These are phyloP conservation scores for Globisporangium radiosum DNA, from an alignment of 352 stramenopile genomes.

Conservation along the genomic window DNA sequence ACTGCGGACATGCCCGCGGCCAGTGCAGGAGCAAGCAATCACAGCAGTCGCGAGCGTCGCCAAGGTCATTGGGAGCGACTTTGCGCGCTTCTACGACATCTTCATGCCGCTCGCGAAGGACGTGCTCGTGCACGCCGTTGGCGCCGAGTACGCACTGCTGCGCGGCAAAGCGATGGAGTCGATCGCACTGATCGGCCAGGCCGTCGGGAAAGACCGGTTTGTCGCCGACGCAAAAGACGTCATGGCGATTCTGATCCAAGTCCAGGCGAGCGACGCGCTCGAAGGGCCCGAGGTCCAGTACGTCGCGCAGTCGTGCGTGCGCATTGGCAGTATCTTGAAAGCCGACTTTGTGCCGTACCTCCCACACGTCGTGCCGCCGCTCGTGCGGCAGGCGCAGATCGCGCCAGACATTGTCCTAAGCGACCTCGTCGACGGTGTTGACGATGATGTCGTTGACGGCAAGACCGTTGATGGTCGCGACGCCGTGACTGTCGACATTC, in stretches of 20 bases:
- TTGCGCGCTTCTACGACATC: conserved; percentile 77
- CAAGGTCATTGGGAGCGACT: conserved; percentile 77
- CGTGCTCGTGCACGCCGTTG: conserved; percentile 65
- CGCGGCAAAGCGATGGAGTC: conserved; percentile 86
- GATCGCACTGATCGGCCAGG: conserved; percentile 83
- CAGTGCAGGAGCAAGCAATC: conserved; percentile 86
- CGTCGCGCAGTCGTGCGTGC: conserved; percentile 80
- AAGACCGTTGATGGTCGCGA: conserved; percentile 63
- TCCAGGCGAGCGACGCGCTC: conserved; percentile 63
- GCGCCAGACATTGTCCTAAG: conserved; percentile 76
- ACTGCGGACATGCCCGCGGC: conserved; percentile 63
- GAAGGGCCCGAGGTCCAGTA: conserved; percentile 81
- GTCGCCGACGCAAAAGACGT: conserved; percentile 72
- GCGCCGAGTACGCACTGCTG: conserved; percentile 75
- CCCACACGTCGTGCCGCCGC: conserved; percentile 69
- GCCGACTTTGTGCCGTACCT: conserved; percentile 85
- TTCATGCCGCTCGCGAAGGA: conserved; percentile 87
- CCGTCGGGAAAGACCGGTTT: conserved; percentile 82
- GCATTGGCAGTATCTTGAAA: conserved; percentile 83
- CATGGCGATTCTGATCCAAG: conserved; percentile 81
- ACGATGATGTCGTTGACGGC: conserved; percentile 30
- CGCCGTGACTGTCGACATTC: conserved; percentile 69
- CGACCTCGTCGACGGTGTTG: conserved; percentile 54
- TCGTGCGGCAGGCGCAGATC: conserved; percentile 79
- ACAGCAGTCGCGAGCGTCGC: conserved; percentile 80